Percentiles rank a stretch among this genome's conserved stretches.
Conservation (phyloP, 2,329 filamentous ascomycete genomes). For the Incumbomyces delicatus region DNA sequence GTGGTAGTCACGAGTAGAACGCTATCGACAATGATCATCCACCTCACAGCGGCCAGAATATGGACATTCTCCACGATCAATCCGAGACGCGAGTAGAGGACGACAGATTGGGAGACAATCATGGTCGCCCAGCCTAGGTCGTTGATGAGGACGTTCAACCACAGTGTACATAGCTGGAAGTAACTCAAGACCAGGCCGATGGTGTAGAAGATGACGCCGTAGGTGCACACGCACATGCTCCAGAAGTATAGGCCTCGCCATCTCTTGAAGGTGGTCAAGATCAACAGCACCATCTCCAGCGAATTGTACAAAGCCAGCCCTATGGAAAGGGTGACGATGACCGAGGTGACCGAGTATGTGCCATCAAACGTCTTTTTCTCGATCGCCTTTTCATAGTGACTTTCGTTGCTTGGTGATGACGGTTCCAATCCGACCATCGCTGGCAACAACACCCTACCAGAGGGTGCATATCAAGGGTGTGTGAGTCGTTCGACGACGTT, state of each 20-base stretch:
- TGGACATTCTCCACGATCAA: conserved; percentile 28
- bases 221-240: conserved; percentile 35
- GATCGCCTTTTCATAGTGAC: not conserved
- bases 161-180: conserved; percentile 27
- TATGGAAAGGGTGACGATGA: conserved; percentile 36
- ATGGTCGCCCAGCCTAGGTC: conserved; percentile 37
- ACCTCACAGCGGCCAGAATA: conserved; percentile 31
- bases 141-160: conserved; percentile 31
- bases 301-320: conserved; percentile 41
- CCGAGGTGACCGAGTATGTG: conserved; percentile 25
- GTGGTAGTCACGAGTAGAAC: conserved; percentile 35
- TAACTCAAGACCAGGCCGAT: conserved; percentile 39
- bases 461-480: too few species aligned
- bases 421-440: too few species aligned
- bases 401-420: too few species aligned
- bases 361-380: conserved; percentile 13
- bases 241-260: conserved; percentile 42
- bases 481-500: too few species aligned
- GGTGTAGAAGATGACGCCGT: conserved; percentile 36
- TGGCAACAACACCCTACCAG: too few species aligned
- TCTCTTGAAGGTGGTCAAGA: conserved; percentile 39
- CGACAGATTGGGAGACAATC: conserved; percentile 40
- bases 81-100: conserved; percentile 41
- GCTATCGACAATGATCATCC: conserved; percentile 38
- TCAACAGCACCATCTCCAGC: conserved; percentile 38